These are phyloP conservation scores for Trifolium subterraneum DNA, from an alignment of 306 rosid species.

Conservation along the genomic window DNA sequence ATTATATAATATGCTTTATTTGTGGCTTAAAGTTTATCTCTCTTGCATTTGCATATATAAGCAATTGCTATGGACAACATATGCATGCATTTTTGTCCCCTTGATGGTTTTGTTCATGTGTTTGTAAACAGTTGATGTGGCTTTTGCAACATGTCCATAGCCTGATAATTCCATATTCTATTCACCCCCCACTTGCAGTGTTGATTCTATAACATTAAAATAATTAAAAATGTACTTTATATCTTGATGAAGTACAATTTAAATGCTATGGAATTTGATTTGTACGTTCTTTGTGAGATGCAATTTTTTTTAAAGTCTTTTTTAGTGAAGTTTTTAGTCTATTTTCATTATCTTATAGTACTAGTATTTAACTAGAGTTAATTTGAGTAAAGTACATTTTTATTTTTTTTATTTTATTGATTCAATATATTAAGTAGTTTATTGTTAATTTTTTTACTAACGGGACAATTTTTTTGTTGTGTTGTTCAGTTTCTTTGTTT, in stretches of 20 bases:
- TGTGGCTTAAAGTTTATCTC: neutral
- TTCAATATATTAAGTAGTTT: too few relatives aligned
- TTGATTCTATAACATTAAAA: neutral
- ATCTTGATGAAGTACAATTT: neutral
- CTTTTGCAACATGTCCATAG: neutral
- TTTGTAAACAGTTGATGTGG: neutral
- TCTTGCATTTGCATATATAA: neutral
- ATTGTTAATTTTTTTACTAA: too few relatives aligned
- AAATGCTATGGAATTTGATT: neutral
- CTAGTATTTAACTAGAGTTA: too few relatives aligned
- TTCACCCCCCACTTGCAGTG: neutral
- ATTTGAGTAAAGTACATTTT: too few relatives aligned
- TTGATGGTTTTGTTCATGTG: neutral
- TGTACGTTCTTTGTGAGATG: too few relatives aligned
- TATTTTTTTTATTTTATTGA: too few relatives aligned
- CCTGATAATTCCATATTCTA: neutral
- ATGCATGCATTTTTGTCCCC: conserved; percentile 15
- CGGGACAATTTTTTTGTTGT: too few relatives aligned
- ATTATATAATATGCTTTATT: neutral
- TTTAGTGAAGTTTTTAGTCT: too few relatives aligned
- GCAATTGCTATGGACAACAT: conserved; percentile 9
- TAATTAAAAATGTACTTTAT: neutral
- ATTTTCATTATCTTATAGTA: too few relatives aligned
- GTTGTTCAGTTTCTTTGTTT: too few relatives aligned
- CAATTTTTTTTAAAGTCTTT: too few relatives aligned